A percentile compares a stretch with the other conserved stretches of the same genome.
Evolutionary conservation across 2,329 filamentous ascomycete genomes (phyloP).

Genomic region (Fusarium sp.): DNA sequence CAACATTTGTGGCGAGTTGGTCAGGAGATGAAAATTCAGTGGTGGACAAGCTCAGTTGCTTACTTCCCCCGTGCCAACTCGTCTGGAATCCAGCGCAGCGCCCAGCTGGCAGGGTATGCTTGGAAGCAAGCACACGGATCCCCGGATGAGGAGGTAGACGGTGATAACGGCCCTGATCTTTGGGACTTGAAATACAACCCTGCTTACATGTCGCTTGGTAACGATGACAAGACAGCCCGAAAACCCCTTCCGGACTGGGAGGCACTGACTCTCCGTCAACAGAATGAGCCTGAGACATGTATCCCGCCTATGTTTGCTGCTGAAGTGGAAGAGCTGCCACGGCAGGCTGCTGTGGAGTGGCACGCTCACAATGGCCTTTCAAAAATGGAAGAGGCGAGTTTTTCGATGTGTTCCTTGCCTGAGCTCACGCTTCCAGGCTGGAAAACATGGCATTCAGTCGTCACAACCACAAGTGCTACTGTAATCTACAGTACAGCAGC

Average conservation of each 20-base stretch:
- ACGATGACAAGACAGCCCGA: conserved; percentile 36
- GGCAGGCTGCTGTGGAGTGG: conserved; percentile 83
- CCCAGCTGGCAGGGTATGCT: conserved; percentile 53
- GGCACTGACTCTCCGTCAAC: conserved; percentile 51
- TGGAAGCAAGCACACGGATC: conserved; percentile 60
- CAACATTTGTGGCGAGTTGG: conserved; percentile 93
- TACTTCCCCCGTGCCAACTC: conserved; percentile 66
- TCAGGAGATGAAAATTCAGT: conserved; percentile 72
- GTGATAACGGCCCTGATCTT: conserved; percentile 65
- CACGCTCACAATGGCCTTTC: conserved; percentile 71
- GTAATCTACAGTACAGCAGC: conserved; percentile 47
- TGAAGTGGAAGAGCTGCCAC: conserved; percentile 80
- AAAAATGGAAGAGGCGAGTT: conserved; percentile 41
- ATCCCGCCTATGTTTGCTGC: conserved; percentile 77
- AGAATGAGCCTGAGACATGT: conserved; percentile 46
- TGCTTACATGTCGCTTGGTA: conserved; percentile 55
- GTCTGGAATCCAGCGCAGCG: conserved; percentile 47
- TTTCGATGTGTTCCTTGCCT: conserved; percentile 36
- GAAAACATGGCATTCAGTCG: conserved; percentile 44
- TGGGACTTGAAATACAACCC: conserved; percentile 73
- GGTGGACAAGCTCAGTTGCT: conserved; percentile 79
- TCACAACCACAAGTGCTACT: conserved; percentile 28
- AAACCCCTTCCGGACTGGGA: conserved; percentile 61
- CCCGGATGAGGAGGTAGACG: conserved; percentile 58
- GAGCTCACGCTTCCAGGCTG: conserved; percentile 36